Conservation (phyloP, 2,329 filamentous ascomycete species). For the Microascus cirrosus region DNA sequence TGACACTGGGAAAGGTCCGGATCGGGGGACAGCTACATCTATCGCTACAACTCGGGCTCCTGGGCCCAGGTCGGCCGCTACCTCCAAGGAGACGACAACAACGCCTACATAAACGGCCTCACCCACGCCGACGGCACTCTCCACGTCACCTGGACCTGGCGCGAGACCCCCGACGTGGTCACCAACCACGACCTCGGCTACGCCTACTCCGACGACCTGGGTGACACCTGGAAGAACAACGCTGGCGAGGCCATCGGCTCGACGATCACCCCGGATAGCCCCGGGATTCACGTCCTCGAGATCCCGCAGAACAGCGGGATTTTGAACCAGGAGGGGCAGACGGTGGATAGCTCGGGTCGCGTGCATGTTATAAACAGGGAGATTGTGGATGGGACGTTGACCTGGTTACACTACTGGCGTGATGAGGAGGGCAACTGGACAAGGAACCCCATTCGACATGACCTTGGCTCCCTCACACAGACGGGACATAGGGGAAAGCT, state of each 20-base stretch:
- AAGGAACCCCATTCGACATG: conserved; percentile 7
- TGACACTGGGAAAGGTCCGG: conserved; percentile 5
- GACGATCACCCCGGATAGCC: not conserved
- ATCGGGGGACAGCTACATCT: conserved; percentile 11
- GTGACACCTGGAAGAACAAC: conserved; percentile 9
- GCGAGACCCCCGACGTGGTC: conserved; percentile 10
- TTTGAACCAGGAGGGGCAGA: conserved; percentile 12
- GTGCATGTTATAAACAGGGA: conserved; percentile 10
- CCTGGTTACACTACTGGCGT: conserved; percentile 10
- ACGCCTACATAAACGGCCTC: conserved; percentile 12
- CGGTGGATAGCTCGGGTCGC: conserved; percentile 6
- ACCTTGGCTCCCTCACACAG: conserved; percentile 6
- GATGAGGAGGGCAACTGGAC: conserved; percentile 7
- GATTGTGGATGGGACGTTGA: conserved; percentile 6
- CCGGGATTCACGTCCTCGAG: conserved; percentile 4
- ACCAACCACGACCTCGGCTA: conserved; percentile 11
- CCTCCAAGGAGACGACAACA: conserved; percentile 9
- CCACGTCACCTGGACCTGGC: conserved; percentile 10
- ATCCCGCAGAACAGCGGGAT: conserved; percentile 10
- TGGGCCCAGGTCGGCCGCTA: conserved; percentile 10
- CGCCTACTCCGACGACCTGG: conserved; percentile 9
- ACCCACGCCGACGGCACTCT: conserved; percentile 6
- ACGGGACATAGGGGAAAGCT: conserved; percentile 10
- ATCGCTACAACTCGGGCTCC: conserved; percentile 7
- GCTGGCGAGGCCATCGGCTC: conserved; percentile 5